Evolutionary conservation across 2,329 filamentous ascomycete genomes (phyloP), one percentile per base, ranked within the genome.

Genomic region (Beauveria varroae): DNA sequence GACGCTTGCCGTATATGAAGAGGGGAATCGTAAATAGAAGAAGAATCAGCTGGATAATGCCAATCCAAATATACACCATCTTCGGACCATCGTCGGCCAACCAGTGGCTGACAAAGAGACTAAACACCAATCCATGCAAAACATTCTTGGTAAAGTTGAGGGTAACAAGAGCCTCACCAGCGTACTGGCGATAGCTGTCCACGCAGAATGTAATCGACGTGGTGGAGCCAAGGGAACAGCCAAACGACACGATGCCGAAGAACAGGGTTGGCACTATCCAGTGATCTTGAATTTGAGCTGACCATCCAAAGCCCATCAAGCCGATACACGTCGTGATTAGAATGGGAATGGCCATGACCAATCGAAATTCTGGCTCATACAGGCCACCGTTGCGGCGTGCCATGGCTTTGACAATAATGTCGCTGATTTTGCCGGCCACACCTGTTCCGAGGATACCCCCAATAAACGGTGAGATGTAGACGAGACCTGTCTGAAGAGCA

Each of bases 221-320:
- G 0, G 93, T 97, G 30, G 88, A 92, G 0, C 91, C 93, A 1
- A 98, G 80, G 3, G 89, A 90, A 75, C 93, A 97, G 1, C 93
- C 95, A 69, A 98, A 97, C 0, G 90, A 95, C 37, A 96, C 86
- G 53, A 97, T 73, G 7, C 93, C 93, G 66, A 98, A 97, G 76
- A 98, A 97, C 4, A 96, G 72, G 0, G 93, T 97, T 0, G 95
- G 95, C 0, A 96, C 90, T 57, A 96, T 96, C 90, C 90, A 98
- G 24, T 82, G 79, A 68, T 97, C 86, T 26, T 80, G 79, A 61
- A 87, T 81, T 64, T 91, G 74, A 0, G 89, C 91, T 10, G 89
- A 92, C 95, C 93, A 98, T n/a, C 93, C 93, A 69, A 95, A 98
- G 2, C 92, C 93, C 86, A 97, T 96, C 18, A 98, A 82, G 0